Conservation (phyloP, 73 alveolate genomes). For the Halteria grandinella region DNA sequence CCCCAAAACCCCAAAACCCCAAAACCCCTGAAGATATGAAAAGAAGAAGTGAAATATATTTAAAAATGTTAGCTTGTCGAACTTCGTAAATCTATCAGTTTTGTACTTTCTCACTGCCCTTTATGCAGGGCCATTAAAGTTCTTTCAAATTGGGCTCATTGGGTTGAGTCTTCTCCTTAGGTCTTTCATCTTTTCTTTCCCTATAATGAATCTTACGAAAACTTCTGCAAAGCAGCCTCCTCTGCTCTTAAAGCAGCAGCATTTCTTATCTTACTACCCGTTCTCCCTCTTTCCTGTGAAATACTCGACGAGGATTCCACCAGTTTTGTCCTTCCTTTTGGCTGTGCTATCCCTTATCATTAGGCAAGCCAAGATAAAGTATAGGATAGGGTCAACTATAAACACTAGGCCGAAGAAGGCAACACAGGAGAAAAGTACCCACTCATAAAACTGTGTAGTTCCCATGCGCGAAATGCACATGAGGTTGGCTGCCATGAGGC, state of each 20-base stretch:
- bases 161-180: conserved; percentile 32
- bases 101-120: too few species aligned
- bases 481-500: not conserved
- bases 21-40: too few species aligned
- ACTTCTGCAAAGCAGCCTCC: not conserved
- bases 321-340: too few species aligned
- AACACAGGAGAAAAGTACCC: conserved; percentile 7
- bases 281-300: conserved; percentile 3
- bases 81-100: too few species aligned
- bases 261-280: too few species aligned
- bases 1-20: too few species aligned
- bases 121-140: too few species aligned
- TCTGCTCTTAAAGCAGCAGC: too few species aligned
- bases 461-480: conserved; percentile 13
- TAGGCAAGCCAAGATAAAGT: not conserved
- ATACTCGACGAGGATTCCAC: too few species aligned
- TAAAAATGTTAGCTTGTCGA: too few species aligned
- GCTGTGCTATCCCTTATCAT: not conserved
- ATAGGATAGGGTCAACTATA: conserved; percentile 9
- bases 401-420: conserved; percentile 15
- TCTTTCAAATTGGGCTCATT: too few species aligned
- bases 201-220: conserved; percentile 8
- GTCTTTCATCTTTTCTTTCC: conserved; percentile 41
- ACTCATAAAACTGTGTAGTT: not conserved
- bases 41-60: too few species aligned